Conservation (phyloP, 23 red algal genomes). For the Chondrus crispus region DNA sequence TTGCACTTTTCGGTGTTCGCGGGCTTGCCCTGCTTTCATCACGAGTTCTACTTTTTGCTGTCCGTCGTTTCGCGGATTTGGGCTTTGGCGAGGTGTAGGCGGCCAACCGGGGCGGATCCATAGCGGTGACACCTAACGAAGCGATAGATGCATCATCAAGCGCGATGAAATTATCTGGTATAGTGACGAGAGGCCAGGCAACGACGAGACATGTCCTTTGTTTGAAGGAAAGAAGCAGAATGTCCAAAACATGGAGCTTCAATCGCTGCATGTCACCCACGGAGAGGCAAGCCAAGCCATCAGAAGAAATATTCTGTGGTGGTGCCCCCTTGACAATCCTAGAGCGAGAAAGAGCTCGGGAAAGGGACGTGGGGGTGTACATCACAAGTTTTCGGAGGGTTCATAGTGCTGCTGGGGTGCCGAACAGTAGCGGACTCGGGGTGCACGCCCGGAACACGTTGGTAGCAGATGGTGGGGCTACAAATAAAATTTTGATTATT, state of each 20-base stretch:
- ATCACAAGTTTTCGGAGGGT: no score
- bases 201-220: background rate
- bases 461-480: no score
- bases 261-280: background rate
- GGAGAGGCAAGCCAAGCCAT: background rate
- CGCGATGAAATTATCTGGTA: background rate
- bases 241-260: slow-evolving; percentile 13
- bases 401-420: no score
- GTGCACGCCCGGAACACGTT: no score
- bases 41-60: no score
- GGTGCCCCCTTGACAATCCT: slow-evolving; percentile 31
- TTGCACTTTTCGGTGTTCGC: no score
- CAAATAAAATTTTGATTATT: no score
- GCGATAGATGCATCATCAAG: slow-evolving; percentile 10
- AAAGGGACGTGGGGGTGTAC: background rate
- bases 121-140: background rate
- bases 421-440: no score
- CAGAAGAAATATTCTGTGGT: background rate
- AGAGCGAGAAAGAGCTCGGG: background rate
- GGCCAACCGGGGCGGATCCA: background rate
- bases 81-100: no score
- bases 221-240: slow-evolving; percentile 4
- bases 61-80: no score
- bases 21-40: no score
- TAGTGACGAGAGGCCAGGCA: slow-evolving; percentile 24